Evolutionary conservation across 1,284 basidiomycete species (phyloP), one percentile per base, ranked within the genome.

Genomic region (Boletus sp.): DNA sequence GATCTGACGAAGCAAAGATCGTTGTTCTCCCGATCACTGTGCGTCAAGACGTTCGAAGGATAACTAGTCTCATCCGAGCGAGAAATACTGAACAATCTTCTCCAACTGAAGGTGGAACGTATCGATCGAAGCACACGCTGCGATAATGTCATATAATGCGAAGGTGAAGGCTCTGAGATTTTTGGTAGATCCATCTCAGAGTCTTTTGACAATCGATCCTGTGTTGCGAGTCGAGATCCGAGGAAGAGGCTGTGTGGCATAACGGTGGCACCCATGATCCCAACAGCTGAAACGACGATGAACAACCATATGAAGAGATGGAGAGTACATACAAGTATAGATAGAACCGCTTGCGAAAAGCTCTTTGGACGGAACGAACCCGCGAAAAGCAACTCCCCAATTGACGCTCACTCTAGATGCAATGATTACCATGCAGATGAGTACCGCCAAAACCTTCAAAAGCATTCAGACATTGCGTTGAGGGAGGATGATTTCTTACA

Each of bases 211-310:
- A 82, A 62, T 43, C 92, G 73, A 54, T 93, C 84, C 60, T 93
- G 84, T 0, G 88, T 90, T 3, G 90, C 86, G 16, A 95, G 77
- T 30, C 87, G 82, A 3, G 89, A 92, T 9, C 93, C 94, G 7
- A 97, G 75, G 71, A 92, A 94, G 19, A 97, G 75, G 37, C 88
- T 86, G 65, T 97, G 94, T 0, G 94, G 94, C 94, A 84, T 93
- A 36, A 91, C 82, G 0, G 89, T 92, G 2, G 89, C 88, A 17
- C 90, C 89, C 10, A 91, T 64, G 50, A 91, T 85, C 46, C 91
- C 90, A 37, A 91, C 86, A 22, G 88, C 87, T 89, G 57, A 33
- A 43, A 52, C n/a, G 40, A 45, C 26, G 32, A 36, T 53, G 22
- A 59, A 42, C n/a, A 41, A 14, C 5, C 10, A 23, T 38, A 44